Evolutionary conservation across 768 basidiomycete genomes (phyloP).

Genomic region (Lactifluus rugatus): DNA sequence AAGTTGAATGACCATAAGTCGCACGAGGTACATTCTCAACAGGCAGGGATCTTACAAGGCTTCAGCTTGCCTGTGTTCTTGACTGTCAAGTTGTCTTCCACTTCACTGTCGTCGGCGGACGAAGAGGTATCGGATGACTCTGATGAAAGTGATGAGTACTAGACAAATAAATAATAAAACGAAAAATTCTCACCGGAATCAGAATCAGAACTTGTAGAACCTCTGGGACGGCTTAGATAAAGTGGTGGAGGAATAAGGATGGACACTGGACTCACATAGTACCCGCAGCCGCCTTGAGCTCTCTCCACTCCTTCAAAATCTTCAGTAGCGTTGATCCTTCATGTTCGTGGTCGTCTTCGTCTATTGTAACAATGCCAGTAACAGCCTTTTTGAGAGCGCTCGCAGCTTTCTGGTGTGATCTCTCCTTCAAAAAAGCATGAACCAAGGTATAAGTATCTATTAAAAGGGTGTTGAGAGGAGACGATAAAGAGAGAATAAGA

Average conservation of each 20-base stretch:
- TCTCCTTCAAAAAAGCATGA: constrained; percentile 59
- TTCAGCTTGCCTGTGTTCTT: neutral
- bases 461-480: neutral
- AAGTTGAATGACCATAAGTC: constrained; percentile 1
- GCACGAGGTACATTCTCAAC: neutral
- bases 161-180: neutral
- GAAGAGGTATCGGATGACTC: constrained; percentile 22
- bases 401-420: constrained; percentile 61
- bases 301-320: constrained; percentile 59
- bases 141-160: neutral
- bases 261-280: constrained; percentile 6
- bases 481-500: neutral
- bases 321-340: constrained; percentile 51
- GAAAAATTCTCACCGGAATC: constrained; percentile 16
- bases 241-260: neutral
- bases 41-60: constrained; percentile 7
- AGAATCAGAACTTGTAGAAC: constrained; percentile 18
- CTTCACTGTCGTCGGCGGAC: constrained; percentile 9
- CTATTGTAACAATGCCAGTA: constrained; percentile 48
- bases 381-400: constrained; percentile 66
- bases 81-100: neutral
- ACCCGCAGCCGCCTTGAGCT: constrained; percentile 9
- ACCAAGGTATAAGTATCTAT: constrained; percentile 70
- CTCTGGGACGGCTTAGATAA: neutral
- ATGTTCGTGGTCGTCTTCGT: constrained; percentile 38